Evolutionary conservation across 805 yeast species (phyloP).

Genomic region (Priceomyces haplophilus): DNA sequence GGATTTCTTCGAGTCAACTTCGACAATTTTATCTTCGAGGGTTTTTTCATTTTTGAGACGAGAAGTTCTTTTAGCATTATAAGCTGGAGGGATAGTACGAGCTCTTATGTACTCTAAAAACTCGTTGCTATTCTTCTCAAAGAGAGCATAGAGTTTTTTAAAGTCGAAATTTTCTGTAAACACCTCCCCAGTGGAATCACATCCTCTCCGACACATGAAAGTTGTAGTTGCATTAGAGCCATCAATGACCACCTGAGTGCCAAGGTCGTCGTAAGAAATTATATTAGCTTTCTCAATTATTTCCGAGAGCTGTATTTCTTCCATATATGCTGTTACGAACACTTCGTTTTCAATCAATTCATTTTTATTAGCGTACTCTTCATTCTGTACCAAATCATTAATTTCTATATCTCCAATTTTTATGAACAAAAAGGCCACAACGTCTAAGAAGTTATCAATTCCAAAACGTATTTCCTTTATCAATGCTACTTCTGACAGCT

Average conservation of each 20-base stretch:
- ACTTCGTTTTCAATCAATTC: constrained; percentile 42
- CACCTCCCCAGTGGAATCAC: constrained; percentile 32
- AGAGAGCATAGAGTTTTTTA: constrained; percentile 24
- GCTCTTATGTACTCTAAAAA: constrained; percentile 29
- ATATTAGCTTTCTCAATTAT: constrained; percentile 47
- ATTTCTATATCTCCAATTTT: constrained; percentile 38
- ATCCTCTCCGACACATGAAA: constrained; percentile 42
- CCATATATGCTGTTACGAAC: constrained; percentile 51
- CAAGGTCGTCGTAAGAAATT: constrained; percentile 34
- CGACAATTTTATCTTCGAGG: constrained; percentile 7
- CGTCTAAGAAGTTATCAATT: constrained; percentile 44
- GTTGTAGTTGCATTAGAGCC: constrained; percentile 29
- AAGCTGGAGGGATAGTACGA: constrained; percentile 25
- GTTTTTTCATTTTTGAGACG: constrained; percentile 6
- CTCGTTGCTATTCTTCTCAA: constrained; percentile 23
- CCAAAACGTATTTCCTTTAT: constrained; percentile 53
- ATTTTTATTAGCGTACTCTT: constrained; percentile 13
- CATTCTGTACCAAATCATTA: constrained; percentile 16
- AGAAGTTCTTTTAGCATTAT: constrained; percentile 9
- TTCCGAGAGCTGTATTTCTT: constrained; percentile 41
- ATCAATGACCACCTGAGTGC: constrained; percentile 27
- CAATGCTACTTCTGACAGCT: constrained; percentile 40
- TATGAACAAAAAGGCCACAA: constrained; percentile 49
- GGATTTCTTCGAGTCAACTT: constrained; percentile 5
- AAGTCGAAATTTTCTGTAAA: constrained; percentile 40